Conservation (phyloP, 1,284 basidiomycete species). For the Inonotus obliquus region DNA sequence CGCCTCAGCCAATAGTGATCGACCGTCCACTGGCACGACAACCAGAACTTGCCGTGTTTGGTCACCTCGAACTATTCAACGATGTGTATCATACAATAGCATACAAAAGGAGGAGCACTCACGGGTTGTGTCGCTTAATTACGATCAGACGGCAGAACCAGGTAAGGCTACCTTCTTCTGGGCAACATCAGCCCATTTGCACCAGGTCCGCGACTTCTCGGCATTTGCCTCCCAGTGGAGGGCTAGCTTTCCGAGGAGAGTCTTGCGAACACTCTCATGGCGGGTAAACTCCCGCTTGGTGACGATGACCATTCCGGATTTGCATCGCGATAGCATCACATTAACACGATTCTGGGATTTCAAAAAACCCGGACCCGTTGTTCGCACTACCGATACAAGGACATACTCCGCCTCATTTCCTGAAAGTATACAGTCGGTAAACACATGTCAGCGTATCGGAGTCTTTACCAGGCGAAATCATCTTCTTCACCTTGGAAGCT, state of each 20-base stretch:
- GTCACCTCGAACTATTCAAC: too few relatives aligned
- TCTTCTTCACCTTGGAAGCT: constrained; percentile 40
- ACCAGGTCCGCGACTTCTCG: constrained; percentile 20
- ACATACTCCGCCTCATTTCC: constrained; percentile 42
- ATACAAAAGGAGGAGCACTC: too few relatives aligned
- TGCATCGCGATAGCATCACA: constrained; percentile 45
- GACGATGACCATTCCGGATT: constrained; percentile 39
- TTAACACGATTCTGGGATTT: constrained; percentile 37
- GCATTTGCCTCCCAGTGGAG: constrained; percentile 21
- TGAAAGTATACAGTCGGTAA: constrained; percentile 16
- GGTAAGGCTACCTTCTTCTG: background rate
- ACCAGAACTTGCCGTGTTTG: too few relatives aligned
- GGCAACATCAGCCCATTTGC: constrained; percentile 20
- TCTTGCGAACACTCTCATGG: constrained; percentile 24
- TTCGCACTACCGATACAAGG: constrained; percentile 41
- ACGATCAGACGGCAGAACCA: background rate
- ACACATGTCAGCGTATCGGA: background rate
- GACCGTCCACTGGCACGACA: too few relatives aligned
- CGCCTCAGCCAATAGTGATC: background rate
- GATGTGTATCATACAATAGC: too few relatives aligned
- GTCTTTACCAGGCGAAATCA: background rate
- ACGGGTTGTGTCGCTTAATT: background rate
- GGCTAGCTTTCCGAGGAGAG: constrained; percentile 32
- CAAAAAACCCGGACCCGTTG: constrained; percentile 39
- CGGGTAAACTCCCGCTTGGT: constrained; percentile 34